Evolutionary conservation across 805 yeast species (phyloP).

Genomic region (Saturnispora sanitii): DNA sequence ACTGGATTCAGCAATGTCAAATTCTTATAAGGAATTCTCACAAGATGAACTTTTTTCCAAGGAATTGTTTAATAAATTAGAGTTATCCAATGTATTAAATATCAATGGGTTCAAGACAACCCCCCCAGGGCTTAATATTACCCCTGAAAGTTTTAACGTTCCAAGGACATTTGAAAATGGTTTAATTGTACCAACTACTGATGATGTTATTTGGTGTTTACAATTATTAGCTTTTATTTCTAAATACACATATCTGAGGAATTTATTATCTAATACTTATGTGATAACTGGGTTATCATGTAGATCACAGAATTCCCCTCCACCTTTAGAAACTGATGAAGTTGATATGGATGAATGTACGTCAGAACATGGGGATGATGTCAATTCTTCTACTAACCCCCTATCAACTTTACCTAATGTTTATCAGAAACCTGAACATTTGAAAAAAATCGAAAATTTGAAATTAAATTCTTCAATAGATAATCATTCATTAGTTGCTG

Average conservation of each 20-base stretch:
- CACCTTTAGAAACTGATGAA: slow-evolving; percentile 24
- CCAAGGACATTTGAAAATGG: slow-evolving; percentile 58
- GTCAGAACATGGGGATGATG: slow-evolving; percentile 17
- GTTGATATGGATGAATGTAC: slow-evolving; percentile 20
- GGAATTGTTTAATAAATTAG: slow-evolving; percentile 21
- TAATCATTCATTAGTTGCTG: slow-evolving; percentile 9
- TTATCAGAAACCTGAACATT: not conserved
- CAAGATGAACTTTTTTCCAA: slow-evolving; percentile 19
- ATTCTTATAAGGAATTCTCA: slow-evolving; percentile 19
- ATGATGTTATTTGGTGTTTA: slow-evolving; percentile 88
- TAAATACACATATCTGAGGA: slow-evolving; percentile 75
- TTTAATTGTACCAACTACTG: slow-evolving; percentile 79
- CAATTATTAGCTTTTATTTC: slow-evolving; percentile 90
- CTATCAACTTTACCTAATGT: too few relatives aligned
- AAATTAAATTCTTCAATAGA: slow-evolving; percentile 2
- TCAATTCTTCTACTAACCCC: too few relatives aligned
- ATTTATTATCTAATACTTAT: slow-evolving; percentile 63
- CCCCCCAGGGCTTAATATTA: slow-evolving; percentile 17
- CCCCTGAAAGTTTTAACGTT: slow-evolving; percentile 20
- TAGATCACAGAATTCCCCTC: slow-evolving; percentile 29
- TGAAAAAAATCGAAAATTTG: slow-evolving; percentile 8
- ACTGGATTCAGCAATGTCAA: slow-evolving; percentile 8
- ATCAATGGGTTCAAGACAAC: slow-evolving; percentile 15
- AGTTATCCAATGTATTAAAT: slow-evolving; percentile 23
- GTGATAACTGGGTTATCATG: slow-evolving; percentile 62